phyloP scores from a whole-genome alignment of 177 flowering plant genomes.

The Telopea speciosissima region DNA sequence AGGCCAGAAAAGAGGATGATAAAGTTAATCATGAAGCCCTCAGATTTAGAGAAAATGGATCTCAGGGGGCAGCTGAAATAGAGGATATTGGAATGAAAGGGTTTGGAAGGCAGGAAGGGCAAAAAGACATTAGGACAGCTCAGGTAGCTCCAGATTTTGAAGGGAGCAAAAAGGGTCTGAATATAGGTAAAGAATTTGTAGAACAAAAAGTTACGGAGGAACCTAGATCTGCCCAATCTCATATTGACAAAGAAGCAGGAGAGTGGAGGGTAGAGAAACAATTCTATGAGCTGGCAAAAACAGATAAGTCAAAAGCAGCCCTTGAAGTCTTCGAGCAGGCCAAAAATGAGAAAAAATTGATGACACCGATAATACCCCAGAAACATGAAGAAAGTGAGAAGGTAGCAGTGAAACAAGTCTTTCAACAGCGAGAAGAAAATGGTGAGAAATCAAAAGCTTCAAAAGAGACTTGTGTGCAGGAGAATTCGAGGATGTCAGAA shows the following conservation, averaged over 20 bases:
- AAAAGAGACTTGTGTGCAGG: slow-evolving; percentile 3
- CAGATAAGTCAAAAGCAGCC: slow-evolving; percentile 18
- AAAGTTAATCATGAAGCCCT: slow-evolving; percentile 18
- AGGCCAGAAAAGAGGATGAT: slow-evolving; percentile 20
- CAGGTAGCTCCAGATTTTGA: slow-evolving; percentile 22
- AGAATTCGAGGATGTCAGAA: slow-evolving; percentile 8
- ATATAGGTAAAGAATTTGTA: slow-evolving; percentile 17
- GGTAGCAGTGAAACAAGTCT: slow-evolving; percentile 12
- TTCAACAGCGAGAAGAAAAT: slow-evolving; percentile 19
- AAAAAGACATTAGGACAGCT: slow-evolving; percentile 10
- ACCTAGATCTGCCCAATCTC: slow-evolving; percentile 20
- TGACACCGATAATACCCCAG: neutral
- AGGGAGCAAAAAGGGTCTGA: slow-evolving; percentile 17
- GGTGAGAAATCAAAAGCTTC: slow-evolving; percentile 17
- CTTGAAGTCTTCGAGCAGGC: neutral
- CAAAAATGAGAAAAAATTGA: neutral
- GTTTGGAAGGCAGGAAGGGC: slow-evolving; percentile 22
- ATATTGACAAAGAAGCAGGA: slow-evolving; percentile 25
- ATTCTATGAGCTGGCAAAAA: slow-evolving; percentile 50
- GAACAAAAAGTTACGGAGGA: slow-evolving; percentile 24
- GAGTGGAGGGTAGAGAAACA: slow-evolving; percentile 65
- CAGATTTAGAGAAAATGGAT: slow-evolving; percentile 20
- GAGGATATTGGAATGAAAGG: slow-evolving; percentile 16
- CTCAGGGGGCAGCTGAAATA: slow-evolving; percentile 19
- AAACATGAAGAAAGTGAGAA: slow-evolving; percentile 10